Percentiles rank a stretch among this genome's conserved stretches.
Evolutionary conservation across 1,284 basidiomycete genomes (phyloP).

Genomic region (Apiotrichum sp.): DNA sequence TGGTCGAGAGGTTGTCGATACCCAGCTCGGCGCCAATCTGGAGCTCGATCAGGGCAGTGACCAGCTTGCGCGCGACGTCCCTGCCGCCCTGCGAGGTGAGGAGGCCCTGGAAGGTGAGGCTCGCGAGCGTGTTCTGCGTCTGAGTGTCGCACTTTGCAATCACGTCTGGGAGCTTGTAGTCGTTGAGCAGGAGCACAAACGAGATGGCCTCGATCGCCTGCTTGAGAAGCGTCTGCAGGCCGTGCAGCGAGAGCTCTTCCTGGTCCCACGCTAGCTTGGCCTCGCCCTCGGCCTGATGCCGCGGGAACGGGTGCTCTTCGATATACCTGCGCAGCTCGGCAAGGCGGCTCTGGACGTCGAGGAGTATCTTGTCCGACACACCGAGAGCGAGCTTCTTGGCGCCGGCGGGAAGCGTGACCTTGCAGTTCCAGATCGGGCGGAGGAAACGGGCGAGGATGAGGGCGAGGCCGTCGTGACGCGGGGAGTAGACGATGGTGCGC

Average conservation of each 20-base stretch:
- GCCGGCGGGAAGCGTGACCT: conserved; percentile 53
- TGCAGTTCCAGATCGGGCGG: conserved; percentile 79
- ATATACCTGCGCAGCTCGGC: conserved; percentile 69
- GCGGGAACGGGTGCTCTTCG: conserved; percentile 42
- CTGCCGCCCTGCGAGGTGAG: conserved; percentile 76
- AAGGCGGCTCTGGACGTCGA: conserved; percentile 70
- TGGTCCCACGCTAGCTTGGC: conserved; percentile 43
- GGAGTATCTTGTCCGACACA: conserved; percentile 58
- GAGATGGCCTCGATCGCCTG: conserved; percentile 86
- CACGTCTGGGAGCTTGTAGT: conserved; percentile 80
- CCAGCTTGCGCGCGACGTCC: conserved; percentile 74
- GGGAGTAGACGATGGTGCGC: conserved; percentile 62
- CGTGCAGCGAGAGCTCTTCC: conserved; percentile 39
- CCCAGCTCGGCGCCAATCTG: conserved; percentile 94
- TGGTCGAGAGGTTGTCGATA: conserved; percentile 91
- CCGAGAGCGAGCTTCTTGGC: conserved; percentile 23
- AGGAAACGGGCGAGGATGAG: conserved; percentile 80
- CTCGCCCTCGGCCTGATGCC: conserved; percentile 38
- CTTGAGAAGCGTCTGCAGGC: conserved; percentile 56
- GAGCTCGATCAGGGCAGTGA: conserved; percentile 93
- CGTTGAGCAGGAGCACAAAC: conserved; percentile 83
- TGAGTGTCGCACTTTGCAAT: conserved; percentile 51
- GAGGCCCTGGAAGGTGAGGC: conserved; percentile 75
- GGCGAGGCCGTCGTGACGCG: conserved; percentile 81
- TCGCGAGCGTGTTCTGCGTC: conserved; percentile 60